A percentile compares a stretch with the other conserved stretches of the same genome.
These are phyloP conservation scores for Oleoguttula mirabilis DNA, from an alignment of 495 filamentous ascomycete genomes.

Conservation along the genomic window DNA sequence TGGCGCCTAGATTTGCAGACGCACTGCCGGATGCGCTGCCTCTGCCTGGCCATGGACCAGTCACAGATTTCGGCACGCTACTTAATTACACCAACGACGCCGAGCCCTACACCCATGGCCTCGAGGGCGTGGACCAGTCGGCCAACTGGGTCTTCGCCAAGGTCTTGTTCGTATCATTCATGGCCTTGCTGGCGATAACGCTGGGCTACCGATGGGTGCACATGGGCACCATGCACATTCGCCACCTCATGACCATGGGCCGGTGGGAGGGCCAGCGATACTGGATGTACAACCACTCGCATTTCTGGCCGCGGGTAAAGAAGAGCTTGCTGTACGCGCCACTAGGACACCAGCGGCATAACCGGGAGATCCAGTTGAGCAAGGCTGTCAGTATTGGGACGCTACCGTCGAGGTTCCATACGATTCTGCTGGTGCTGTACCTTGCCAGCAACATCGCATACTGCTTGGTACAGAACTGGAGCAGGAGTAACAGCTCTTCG, in stretches of 20 bases:
- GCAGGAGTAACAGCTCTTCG: slow-evolving; percentile 29
- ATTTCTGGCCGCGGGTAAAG: slow-evolving; percentile 59
- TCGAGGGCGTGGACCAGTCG: slow-evolving; percentile 29
- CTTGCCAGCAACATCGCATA: slow-evolving; percentile 66
- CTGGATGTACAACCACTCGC: slow-evolving; percentile 54
- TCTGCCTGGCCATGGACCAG: slow-evolving; percentile 3
- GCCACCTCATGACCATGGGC: slow-evolving; percentile 56
- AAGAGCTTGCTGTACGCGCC: slow-evolving; percentile 73
- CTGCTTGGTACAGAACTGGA: slow-evolving; percentile 59
- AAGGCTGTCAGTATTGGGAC: slow-evolving; percentile 80
- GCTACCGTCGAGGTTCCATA: slow-evolving; percentile 74
- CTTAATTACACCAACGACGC: slow-evolving; percentile 5
- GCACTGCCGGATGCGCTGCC: not conserved
- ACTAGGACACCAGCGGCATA: slow-evolving; percentile 70
- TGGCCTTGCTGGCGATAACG: slow-evolving; percentile 38
- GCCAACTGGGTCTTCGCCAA: slow-evolving; percentile 29
- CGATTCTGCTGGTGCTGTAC: slow-evolving; percentile 60
- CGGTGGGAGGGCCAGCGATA: slow-evolving; percentile 40
- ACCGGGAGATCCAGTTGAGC: slow-evolving; percentile 76
- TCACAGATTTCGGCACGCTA: slow-evolving; percentile 6
- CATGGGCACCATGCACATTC: slow-evolving; percentile 53
- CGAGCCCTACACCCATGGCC: slow-evolving; percentile 22
- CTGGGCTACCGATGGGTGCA: slow-evolving; percentile 47
- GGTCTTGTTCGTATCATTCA: slow-evolving; percentile 31
- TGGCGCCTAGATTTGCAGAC: slow-evolving; percentile 5